Evolutionary conservation across 169 alveolate species (phyloP).

Genomic region (Plasmodium cynomolgi): DNA sequence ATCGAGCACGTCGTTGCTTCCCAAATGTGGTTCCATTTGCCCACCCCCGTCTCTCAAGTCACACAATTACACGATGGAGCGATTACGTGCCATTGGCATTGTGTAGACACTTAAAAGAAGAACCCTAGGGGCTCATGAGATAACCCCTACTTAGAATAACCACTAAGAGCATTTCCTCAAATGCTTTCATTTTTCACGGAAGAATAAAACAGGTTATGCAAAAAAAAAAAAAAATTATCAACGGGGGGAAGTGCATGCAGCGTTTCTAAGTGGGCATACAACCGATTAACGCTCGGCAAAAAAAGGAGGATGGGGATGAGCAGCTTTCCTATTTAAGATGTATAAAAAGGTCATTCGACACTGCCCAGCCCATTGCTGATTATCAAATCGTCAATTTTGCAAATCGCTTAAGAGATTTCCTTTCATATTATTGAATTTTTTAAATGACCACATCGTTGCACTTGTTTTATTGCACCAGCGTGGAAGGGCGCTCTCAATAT

Average conservation of each 20-base stretch:
- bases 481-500: neutral
- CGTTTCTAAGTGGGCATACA: neutral
- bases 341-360: neutral
- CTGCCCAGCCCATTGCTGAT: neutral
- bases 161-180: neutral
- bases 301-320: too few relatives aligned
- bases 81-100: neutral
- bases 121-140: neutral
- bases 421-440: neutral
- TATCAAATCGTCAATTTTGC: neutral
- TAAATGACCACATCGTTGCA: neutral
- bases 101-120: neutral
- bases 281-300: neutral
- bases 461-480: neutral
- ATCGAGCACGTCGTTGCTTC: neutral
- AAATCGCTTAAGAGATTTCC: neutral
- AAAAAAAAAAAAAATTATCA: neutral
- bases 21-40: neutral
- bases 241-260: neutral
- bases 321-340: neutral
- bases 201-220: neutral
- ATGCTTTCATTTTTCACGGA: neutral
- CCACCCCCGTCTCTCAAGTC: neutral
- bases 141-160: neutral
- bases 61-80: neutral